Percentiles rank a stretch among this genome's conserved stretches.
Conservation (phyloP, 129 eudicot genomes). For the Saussurea involucrata region DNA sequence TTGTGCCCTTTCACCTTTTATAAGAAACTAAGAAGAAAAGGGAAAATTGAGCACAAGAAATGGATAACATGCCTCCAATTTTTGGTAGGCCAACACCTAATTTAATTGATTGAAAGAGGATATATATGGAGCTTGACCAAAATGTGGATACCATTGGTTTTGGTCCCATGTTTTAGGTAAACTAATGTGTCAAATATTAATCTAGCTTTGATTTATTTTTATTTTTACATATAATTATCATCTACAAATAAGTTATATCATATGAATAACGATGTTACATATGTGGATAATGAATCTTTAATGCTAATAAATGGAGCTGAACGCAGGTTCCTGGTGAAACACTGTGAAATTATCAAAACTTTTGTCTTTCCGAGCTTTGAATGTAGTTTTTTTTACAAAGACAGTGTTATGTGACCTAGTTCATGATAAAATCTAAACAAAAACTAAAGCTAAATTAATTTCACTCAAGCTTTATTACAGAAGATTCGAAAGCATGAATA, state of each 20-base stretch:
- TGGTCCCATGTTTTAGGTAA: slow-evolving; percentile 36
- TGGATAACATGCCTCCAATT: slow-evolving; percentile 18
- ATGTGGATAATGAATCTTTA: background rate
- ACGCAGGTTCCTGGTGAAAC: too few species aligned
- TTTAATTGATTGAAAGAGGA: slow-evolving; percentile 16
- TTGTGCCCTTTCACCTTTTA: slow-evolving; percentile 8
- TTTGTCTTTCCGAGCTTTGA: too few species aligned
- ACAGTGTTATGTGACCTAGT: too few species aligned
- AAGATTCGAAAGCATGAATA: background rate
- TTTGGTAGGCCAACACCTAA: slow-evolving; percentile 32
- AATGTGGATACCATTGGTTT: slow-evolving; percentile 27
- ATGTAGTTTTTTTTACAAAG: too few species aligned
- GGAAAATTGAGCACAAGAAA: slow-evolving; percentile 19
- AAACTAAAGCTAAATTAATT: background rate
- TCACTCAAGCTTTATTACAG: background rate
- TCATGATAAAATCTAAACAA: too few species aligned
- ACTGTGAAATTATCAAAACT: too few species aligned
- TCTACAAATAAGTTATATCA: background rate
- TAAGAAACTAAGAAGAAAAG: slow-evolving; percentile 23
- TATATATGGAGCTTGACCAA: slow-evolving; percentile 22
- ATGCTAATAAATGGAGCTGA: background rate
- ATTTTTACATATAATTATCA: background rate
- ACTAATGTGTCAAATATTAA: slow-evolving; percentile 21
- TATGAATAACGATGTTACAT: background rate
- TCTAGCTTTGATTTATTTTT: background rate